A percentile compares a stretch with the other conserved stretches of the same genome.
phyloP scores from a whole-genome alignment of 1,284 basidiomycete species.

The Paramarasmius palmivorus region DNA sequence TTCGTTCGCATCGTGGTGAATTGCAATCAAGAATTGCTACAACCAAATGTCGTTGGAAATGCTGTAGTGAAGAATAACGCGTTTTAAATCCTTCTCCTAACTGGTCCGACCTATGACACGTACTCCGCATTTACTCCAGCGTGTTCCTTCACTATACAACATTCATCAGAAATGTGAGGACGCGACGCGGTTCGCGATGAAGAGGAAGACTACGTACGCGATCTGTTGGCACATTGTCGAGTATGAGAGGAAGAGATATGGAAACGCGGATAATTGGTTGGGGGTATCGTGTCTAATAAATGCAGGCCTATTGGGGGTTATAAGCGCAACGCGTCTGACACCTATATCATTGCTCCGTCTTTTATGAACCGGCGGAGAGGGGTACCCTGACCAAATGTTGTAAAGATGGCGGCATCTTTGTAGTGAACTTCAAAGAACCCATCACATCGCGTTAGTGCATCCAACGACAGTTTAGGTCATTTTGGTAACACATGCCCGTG shows the following conservation, averaged over 20 bases:
- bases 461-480: constrained; percentile 1
- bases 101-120: constrained; percentile 21
- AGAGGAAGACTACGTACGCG: constrained; percentile 41
- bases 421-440: background rate
- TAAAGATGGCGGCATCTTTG: background rate
- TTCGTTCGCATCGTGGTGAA: constrained; percentile 59
- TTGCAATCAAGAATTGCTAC: constrained; percentile 70
- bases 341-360: background rate
- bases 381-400: background rate
- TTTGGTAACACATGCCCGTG: background rate
- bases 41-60: constrained; percentile 71
- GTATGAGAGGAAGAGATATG: constrained; percentile 5
- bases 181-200: background rate
- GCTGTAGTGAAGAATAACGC: constrained; percentile 38
- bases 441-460: background rate
- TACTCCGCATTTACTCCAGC: constrained; percentile 69
- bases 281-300: too few relatives aligned
- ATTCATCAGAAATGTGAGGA: constrained; percentile 3
- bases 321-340: background rate
- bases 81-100: constrained; percentile 3
- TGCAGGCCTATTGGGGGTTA: background rate
- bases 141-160: constrained; percentile 62
- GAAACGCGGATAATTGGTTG: background rate
- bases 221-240: constrained; percentile 53
- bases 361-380: constrained; percentile 4